Evolutionary conservation across 2,329 filamentous ascomycete genomes (phyloP), one percentile per base, ranked within the genome.

Genomic region (Apiospora pterosperma): DNA sequence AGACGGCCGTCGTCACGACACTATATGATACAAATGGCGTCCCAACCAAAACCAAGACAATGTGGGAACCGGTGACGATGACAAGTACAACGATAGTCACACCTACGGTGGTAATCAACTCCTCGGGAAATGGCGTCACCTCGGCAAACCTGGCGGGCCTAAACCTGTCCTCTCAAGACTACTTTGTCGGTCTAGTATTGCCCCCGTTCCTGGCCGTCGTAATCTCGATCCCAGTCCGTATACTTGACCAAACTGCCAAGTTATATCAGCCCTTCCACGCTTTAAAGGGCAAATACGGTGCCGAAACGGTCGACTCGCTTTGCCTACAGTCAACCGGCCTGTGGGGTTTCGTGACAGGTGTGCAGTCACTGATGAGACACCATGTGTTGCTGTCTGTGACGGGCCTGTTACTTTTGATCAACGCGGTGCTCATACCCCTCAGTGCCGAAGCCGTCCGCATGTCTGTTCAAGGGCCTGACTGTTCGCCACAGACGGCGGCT

Each of bases 241-340:
- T 80, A 41, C 65, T 80, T 10, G 75, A 78, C 62, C 74, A 73
- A 59, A 76, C 71, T 12, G 75, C 77, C 12, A 75, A 75, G 62
- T 74, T 78, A 52, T 77, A 79, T 62, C 73, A 75, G 25, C 81
- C 81, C 1, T 82, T 82, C 68, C 77, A 79, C 61, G 76, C 78
- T 1, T 70, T 85, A 2, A 72, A 77, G 6, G 72, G 69, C 10
- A 67, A 72, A 0, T 69, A 71, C 0, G 82, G 81, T 5, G 78
- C 78, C 0, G 61, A 69, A 0, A 82, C 81, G 0, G 67, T 70
- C 0, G 76, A 82, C 36, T 82, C 81, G 0, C 69, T 84, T 21
- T 79, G 76, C 11, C 72, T 82, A 5, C 74, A 78, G 62, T 82
- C 81, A 41, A 73, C 73, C 10, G 79, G 80, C 0, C 67, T 77